Evolutionary conservation across 495 filamentous ascomycete species (phyloP).

Genomic region (Achaetomiella virescens): DNA sequence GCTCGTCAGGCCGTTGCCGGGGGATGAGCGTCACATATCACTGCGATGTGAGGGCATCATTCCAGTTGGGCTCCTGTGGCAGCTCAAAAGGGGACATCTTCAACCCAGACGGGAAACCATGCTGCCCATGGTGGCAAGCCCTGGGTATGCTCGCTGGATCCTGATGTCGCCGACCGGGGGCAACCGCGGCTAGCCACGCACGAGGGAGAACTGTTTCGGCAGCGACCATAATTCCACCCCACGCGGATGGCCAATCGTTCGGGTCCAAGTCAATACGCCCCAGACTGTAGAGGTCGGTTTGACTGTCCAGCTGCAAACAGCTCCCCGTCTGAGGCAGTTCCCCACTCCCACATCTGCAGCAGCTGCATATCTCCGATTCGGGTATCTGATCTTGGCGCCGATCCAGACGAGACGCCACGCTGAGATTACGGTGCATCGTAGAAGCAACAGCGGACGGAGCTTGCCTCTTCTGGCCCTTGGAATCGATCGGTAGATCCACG

Average conservation of each 20-base stretch:
- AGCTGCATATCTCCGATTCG: slow-evolving; percentile 1
- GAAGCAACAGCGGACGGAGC: neutral
- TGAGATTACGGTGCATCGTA: slow-evolving; percentile 11
- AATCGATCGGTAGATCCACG: neutral
- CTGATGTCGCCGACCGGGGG: neutral
- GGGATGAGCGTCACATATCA: neutral
- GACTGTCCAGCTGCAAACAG: slow-evolving; percentile 12
- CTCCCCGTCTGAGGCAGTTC: too few relatives aligned
- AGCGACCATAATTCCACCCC: slow-evolving; percentile 1
- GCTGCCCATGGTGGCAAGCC: neutral
- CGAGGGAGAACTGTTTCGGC: slow-evolving; percentile 6
- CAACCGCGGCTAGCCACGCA: slow-evolving; percentile 14
- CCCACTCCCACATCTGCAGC: neutral
- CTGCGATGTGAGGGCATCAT: neutral
- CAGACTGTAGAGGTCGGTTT: neutral
- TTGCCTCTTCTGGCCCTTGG: neutral
- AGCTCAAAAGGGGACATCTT: neutral
- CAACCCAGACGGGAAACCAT: neutral
- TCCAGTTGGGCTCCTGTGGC: neutral
- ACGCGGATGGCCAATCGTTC: slow-evolving; percentile 16
- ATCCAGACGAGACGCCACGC: neutral
- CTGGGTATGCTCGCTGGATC: neutral
- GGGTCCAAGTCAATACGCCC: neutral
- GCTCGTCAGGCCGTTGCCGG: neutral
- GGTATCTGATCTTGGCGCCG: slow-evolving; percentile 9